Conservation (phyloP, 1,284 basidiomycete genomes). For the Ceraceosorus bombacis region DNA sequence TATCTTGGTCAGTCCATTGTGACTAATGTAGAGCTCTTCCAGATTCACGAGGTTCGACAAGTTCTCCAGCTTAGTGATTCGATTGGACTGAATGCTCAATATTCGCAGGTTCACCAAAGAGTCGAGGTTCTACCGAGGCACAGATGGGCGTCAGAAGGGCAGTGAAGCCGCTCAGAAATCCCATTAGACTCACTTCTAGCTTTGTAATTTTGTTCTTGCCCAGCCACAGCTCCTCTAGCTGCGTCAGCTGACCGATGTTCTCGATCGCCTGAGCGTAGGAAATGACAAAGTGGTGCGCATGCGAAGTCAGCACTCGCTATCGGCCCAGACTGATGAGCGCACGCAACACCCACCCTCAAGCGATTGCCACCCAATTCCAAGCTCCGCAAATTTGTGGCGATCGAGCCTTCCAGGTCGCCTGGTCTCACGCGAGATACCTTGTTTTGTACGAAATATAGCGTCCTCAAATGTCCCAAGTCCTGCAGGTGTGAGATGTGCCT, state of each 20-base stretch:
- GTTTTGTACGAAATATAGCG: conserved; percentile 93
- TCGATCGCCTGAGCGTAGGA: conserved; percentile 66
- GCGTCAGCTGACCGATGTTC: conserved; percentile 69
- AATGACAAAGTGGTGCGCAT: too few species aligned
- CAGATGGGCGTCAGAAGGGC: background rate
- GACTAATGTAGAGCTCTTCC: conserved; percentile 86
- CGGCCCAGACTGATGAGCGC: background rate
- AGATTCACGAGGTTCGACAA: conserved; percentile 55
- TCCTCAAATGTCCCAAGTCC: conserved; percentile 57
- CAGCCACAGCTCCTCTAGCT: conserved; percentile 86
- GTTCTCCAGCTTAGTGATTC: conserved; percentile 78
- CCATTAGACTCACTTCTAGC: conserved; percentile 12
- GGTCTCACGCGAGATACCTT: conserved; percentile 68
- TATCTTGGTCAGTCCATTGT: conserved; percentile 79
- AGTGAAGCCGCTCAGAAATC: conserved; percentile 6
- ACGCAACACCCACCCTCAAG: conserved; percentile 60
- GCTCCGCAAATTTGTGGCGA: conserved; percentile 62
- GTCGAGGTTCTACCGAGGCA: conserved; percentile 10
- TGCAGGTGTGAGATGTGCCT: conserved; percentile 54
- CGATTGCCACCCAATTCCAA: conserved; percentile 89
- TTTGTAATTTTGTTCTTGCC: conserved; percentile 60
- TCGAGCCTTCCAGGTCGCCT: conserved; percentile 58
- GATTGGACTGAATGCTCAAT: conserved; percentile 77
- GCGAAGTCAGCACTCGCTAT: background rate
- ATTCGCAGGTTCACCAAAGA: conserved; percentile 19